These are phyloP conservation scores for Pseudocercospora eumusae DNA, from an alignment of 2,329 filamentous ascomycete genomes.

Conservation along the genomic window DNA sequence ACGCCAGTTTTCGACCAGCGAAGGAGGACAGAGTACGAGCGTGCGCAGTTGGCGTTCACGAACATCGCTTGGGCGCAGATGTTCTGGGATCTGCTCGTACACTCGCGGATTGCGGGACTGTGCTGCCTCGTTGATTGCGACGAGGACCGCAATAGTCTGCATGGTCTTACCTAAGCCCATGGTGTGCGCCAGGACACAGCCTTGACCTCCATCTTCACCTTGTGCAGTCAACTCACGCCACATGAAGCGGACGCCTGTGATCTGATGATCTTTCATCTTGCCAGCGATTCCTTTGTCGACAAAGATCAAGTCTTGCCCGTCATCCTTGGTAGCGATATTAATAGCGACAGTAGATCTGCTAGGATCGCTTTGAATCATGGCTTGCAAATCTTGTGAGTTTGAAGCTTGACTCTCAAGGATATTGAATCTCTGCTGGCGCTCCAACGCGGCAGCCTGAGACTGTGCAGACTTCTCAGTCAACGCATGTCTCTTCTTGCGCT, in stretches of 20 bases:
- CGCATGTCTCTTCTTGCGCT: constrained; percentile 24
- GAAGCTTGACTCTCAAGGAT: constrained; percentile 27
- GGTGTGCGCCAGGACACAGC: constrained; percentile 80
- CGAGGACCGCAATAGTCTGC: constrained; percentile 79
- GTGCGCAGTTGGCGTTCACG: constrained; percentile 57
- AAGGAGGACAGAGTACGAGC: constrained; percentile 73
- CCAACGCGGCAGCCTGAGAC: constrained; percentile 25
- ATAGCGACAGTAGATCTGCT: constrained; percentile 55
- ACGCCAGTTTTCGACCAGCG: constrained; percentile 77
- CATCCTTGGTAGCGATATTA: constrained; percentile 60
- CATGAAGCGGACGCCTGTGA: constrained; percentile 80
- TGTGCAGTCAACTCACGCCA: constrained; percentile 75
- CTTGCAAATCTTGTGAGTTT: constrained; percentile 27
- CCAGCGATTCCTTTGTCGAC: constrained; percentile 64
- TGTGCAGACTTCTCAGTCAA: constrained; percentile 23
- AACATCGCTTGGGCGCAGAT: constrained; percentile 48
- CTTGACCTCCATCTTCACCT: constrained; percentile 59
- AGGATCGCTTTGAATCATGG: constrained; percentile 28
- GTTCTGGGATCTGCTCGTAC: constrained; percentile 65
- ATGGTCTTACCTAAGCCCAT: constrained; percentile 95
- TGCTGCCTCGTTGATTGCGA: constrained; percentile 69
- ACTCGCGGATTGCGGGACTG: constrained; percentile 60
- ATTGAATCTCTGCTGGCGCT: constrained; percentile 26
- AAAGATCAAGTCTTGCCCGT: constrained; percentile 62
- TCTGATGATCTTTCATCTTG: constrained; percentile 75